Percentiles rank a stretch among this genome's conserved stretches.
These are phyloP conservation scores for Aethionema arabicum DNA, from an alignment of 345 rosid species.

Conservation along the genomic window DNA sequence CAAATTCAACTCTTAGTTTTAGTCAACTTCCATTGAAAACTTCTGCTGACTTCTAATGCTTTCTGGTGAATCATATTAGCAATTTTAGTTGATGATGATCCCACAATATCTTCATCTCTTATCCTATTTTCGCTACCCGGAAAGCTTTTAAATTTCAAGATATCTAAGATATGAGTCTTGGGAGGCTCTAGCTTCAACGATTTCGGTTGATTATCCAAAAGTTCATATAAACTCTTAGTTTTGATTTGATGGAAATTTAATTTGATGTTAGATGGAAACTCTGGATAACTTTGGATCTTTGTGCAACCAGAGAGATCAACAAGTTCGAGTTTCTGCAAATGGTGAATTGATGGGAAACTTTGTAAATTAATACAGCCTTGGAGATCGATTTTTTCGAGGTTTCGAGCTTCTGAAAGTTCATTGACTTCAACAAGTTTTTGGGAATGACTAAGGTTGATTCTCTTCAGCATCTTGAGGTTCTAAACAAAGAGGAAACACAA, in stretches of 20 bases:
- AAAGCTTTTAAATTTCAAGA: not conserved
- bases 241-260: not conserved
- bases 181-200: not conserved
- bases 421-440: slow-evolving; percentile 4
- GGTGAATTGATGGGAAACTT: slow-evolving; percentile 10
- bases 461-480: slow-evolving; percentile 26
- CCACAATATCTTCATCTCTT: not conserved
- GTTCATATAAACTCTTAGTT: not conserved
- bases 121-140: not conserved
- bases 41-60: not conserved
- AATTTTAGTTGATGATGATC: not conserved
- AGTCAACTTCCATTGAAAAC: not conserved
- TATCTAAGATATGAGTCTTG: not conserved
- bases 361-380: slow-evolving; percentile 18
- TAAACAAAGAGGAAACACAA: not conserved
- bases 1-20: not conserved
- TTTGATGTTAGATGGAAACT: slow-evolving; percentile 17
- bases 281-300: not conserved
- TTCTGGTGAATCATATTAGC: not conserved
- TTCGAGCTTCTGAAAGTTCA: slow-evolving; percentile 20
- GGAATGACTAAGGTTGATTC: slow-evolving; percentile 22
- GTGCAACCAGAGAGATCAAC: slow-evolving; percentile 20
- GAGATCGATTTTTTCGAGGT: slow-evolving; percentile 23
- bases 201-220: not conserved
- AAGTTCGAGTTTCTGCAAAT: slow-evolving; percentile 7